phyloP scores from a whole-genome alignment of 179 eudicot species.

The Corrigiola litoralis region DNA sequence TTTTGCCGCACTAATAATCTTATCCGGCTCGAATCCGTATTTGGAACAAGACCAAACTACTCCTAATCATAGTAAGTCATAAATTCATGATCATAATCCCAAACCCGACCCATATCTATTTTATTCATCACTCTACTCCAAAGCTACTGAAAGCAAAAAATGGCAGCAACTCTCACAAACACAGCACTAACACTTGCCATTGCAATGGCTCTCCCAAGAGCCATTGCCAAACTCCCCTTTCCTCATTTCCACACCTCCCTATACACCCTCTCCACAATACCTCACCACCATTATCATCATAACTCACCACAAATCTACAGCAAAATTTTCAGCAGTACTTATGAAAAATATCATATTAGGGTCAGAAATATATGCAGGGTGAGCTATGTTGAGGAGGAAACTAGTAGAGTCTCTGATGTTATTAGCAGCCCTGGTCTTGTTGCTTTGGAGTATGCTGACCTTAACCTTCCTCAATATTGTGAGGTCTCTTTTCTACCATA shows the following conservation, averaged over 20 bases:
- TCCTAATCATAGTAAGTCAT: too few species aligned
- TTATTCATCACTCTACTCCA: too few species aligned
- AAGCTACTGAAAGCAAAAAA: too few species aligned
- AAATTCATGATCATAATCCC: too few species aligned
- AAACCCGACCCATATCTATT: too few species aligned
- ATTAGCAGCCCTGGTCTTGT: constrained; percentile 46
- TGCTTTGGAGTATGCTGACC: constrained; percentile 59
- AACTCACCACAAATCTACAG: constrained; percentile 3
- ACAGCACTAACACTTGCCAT: not conserved
- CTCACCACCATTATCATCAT: not conserved
- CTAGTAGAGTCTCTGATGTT: not conserved
- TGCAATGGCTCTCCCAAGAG: constrained; percentile 10
- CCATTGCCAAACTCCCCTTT: constrained; percentile 3
- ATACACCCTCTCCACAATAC: constrained; percentile 3
- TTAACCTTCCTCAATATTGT: constrained; percentile 38
- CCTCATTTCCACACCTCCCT: not conserved
- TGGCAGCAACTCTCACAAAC: constrained; percentile 15
- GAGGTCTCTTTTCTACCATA: constrained; percentile 31
- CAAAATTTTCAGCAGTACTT: not conserved
- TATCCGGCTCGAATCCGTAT: too few species aligned
- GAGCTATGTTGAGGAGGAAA: constrained; percentile 3
- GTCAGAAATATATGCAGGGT: constrained; percentile 6
- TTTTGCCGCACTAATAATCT: too few species aligned
- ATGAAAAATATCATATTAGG: not conserved
- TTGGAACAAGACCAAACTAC: too few species aligned